Base-by-base conservation (phyloP, 352 stramenopile genomes). In the Phytopythium vexans region DNA sequence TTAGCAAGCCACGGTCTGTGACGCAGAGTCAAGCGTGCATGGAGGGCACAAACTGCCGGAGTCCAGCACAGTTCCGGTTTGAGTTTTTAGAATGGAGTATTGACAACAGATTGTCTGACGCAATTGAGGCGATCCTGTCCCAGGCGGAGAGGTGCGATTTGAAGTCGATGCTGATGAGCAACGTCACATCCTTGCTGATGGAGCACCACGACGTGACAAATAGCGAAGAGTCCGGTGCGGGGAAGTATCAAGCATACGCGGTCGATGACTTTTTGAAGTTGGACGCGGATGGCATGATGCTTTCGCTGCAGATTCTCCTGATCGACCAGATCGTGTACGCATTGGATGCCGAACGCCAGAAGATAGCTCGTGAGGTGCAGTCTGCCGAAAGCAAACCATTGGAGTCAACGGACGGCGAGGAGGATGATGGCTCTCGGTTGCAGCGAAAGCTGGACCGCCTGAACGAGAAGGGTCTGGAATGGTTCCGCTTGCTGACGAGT, bases 31-130 rank as follows among this genome's bases (percentile, higher is more conserved):
- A 87, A 37, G 42, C 76, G 4, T 95, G 86, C 33, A 49, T 74
- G 4, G 78, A 91, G 68, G 82, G 78, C n/a, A 69, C 73, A 15
- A 89, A 81, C 41, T 95, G 86, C 45, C 69, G 74, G 10, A 74
- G 68, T 10, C 76, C 86, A 11, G 81, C 74, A 2, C 65, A 68
- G 12, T 91, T 92, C 49, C 78, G 76, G 15, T 89, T 95, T 49
- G 86, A 94, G 51, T 95, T 91, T 31, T 70, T 83, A 8, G 86
- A 95, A 58, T 92, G 86, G 83, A 72, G 79, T 32, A 84, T 90
- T 21, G 82, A 94, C 60, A 74, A 75, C 2, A 56, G 77, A 34
- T 56, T 90, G 47, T 68, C 79, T 46, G 80, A 94, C 48, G 72
- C 78, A 4, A 73, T 89, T 7, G 59, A 88, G 38, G 79, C 74